Evolutionary conservation across 169 alveolate species (phyloP), one percentile per base, ranked within the genome.

Genomic region (Plasmodium knowlesi): DNA sequence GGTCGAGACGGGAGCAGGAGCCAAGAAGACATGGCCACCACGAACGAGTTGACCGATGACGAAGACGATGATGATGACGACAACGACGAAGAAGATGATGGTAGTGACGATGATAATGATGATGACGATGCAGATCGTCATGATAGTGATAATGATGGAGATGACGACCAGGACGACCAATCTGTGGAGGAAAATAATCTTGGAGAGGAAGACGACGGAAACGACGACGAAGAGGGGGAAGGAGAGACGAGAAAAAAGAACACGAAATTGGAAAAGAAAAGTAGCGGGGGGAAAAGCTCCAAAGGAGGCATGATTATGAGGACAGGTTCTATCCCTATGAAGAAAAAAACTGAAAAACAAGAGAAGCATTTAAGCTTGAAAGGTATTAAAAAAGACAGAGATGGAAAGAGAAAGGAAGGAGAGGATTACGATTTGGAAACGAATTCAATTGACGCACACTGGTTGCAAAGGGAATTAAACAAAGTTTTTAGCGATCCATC

Each of bases 401-500:
- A 34, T 1, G 72, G 39, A 70, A 54, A 73, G 41, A 83, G 34
- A 39, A 83, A 67, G 61, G 34, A 67, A n/a, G 12, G 3, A n/a
- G 94, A 78, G 22, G 61, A 57, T 57, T 84, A 61, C 53, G 90
- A 95, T 32, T 88, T 94, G 39, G 95, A 92, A 37, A 95, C 96
- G n/a, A 97, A 95, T 88, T 96, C 96, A 83, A 97, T 98, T 32
- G 99, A 98, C 94, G 98, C 99, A 10, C 99, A 98, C 93, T 99
- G 99, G 99, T 97, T 99, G 84, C 99, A 99, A 96, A 96, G 99
- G 50, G 99, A 98, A 93, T 95, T 99, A 39, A 96, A 96, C 81
- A 92, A 96, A 81, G 93, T 98, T 19, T 97, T 95, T 92, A 92
- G 95, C 53, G 99, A 97, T 76, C 96, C 98, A 9, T 95, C 96